A percentile compares a stretch with the other conserved stretches of the same genome.
These are phyloP conservation scores for Talaromyces albobiverticillius DNA, from an alignment of 2,329 filamentous ascomycete genomes.

Conservation along the genomic window DNA sequence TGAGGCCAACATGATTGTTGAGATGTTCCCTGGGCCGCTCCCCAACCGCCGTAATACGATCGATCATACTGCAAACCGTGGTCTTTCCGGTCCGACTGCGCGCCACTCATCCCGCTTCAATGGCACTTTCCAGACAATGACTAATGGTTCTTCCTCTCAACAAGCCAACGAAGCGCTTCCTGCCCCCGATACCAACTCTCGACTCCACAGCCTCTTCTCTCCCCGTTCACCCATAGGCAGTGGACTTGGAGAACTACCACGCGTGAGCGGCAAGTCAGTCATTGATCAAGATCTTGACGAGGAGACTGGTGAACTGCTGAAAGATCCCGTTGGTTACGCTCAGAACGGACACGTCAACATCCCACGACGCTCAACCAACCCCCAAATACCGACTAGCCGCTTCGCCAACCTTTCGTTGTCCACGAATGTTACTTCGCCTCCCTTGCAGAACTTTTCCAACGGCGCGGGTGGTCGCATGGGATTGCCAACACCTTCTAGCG, in stretches of 20 bases:
- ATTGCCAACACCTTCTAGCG: conserved; percentile 50
- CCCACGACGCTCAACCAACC: conserved; percentile 64
- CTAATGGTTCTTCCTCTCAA: conserved; percentile 39
- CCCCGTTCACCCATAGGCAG: conserved; percentile 59
- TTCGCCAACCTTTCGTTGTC: conserved; percentile 71
- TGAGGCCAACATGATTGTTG: conserved; percentile 57
- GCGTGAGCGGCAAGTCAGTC: conserved; percentile 59
- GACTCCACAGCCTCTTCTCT: conserved; percentile 58
- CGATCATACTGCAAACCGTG: conserved; percentile 43
- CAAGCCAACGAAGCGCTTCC: conserved; percentile 53
- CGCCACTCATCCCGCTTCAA: conserved; percentile 60
- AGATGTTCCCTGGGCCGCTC: conserved; percentile 49
- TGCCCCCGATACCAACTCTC: conserved; percentile 47
- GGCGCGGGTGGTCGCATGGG: conserved; percentile 47
- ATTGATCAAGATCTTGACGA: conserved; percentile 64
- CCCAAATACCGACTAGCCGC: conserved; percentile 66
- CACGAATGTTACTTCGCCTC: conserved; percentile 59
- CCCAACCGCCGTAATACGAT: conserved; percentile 51
- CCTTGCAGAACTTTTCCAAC: conserved; percentile 53
- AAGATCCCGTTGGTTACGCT: conserved; percentile 64
- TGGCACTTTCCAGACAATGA: conserved; percentile 58
- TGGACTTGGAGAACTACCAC: conserved; percentile 50
- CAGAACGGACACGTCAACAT: conserved; percentile 59
- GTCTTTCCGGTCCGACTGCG: conserved; percentile 32
- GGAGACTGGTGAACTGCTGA: conserved; percentile 60